Conservation (phyloP, 2,329 filamentous ascomycete genomes). For the Hymenoscyphus albidus region DNA sequence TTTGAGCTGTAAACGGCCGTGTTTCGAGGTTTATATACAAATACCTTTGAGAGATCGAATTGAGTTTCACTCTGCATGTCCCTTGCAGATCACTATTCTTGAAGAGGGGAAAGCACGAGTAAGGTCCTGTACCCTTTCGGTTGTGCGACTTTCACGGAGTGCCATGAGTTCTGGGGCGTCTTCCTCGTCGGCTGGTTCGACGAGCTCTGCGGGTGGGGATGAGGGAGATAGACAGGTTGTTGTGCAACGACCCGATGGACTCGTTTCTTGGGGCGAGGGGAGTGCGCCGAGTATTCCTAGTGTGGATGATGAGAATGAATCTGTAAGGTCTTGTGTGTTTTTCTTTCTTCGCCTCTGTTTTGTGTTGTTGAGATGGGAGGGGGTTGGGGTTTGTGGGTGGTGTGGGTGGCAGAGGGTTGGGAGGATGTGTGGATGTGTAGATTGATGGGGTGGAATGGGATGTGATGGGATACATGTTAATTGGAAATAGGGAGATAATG, state of each 20-base stretch:
- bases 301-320: constrained; percentile 6
- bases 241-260: not conserved
- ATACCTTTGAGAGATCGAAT: no score
- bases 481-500: not conserved
- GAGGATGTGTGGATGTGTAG: not conserved
- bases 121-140: not conserved
- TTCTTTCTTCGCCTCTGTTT: not conserved
- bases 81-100: no score
- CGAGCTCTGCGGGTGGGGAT: no score
- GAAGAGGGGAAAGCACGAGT: no score
- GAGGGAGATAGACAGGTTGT: not conserved
- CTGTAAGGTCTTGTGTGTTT: not conserved
- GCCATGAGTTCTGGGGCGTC: not conserved
- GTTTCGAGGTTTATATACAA: no score
- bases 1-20: no score
- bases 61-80: no score
- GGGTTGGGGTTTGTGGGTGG: no score
- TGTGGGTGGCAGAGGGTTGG: no score
- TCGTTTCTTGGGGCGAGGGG: constrained; percentile 7
- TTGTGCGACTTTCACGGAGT: not conserved
- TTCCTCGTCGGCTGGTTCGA: not conserved
- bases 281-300: constrained; percentile 5
- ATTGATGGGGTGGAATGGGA: not conserved
- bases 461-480: no score
- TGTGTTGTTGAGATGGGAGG: not conserved